phyloP scores from a whole-genome alignment of 768 basidiomycete species.

The Cubamyces sp. region DNA sequence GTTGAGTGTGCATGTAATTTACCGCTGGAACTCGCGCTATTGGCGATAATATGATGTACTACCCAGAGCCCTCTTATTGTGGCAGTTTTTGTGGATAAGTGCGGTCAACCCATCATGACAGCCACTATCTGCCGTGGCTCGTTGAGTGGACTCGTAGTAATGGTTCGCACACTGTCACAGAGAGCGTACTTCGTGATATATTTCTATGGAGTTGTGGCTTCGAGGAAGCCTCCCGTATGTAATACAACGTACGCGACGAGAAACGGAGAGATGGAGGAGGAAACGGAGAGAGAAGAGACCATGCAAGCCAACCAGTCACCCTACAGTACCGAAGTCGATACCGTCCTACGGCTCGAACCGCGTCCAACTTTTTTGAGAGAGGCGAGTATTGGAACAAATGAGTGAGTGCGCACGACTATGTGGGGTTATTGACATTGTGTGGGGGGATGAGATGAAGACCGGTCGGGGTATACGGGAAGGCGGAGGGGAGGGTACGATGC shows the following conservation, averaged over 20 bases:
- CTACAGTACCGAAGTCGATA: slow-evolving; percentile 23
- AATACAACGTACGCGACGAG: slow-evolving; percentile 39
- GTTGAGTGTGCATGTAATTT: not conserved
- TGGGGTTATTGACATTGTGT: slow-evolving; percentile 16
- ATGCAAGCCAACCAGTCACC: slow-evolving; percentile 30
- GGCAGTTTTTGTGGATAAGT: too few species aligned
- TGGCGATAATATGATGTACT: too few species aligned
- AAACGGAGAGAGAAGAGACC: slow-evolving; percentile 16
- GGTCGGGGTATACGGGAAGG: slow-evolving; percentile 24
- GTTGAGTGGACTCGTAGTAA: too few species aligned
- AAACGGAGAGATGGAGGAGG: not conserved
- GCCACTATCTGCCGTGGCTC: too few species aligned
- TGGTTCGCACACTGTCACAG: not conserved
- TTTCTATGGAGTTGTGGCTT: slow-evolving; percentile 35
- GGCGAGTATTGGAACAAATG: slow-evolving; percentile 23
- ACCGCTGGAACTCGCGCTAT: not conserved
- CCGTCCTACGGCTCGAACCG: slow-evolving; percentile 25
- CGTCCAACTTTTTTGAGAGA: slow-evolving; percentile 27
- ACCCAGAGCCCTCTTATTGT: too few species aligned
- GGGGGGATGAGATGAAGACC: slow-evolving; percentile 4
- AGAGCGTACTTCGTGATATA: slow-evolving; percentile 20
- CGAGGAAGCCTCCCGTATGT: slow-evolving; percentile 45
- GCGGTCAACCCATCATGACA: not conserved
- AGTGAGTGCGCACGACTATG: slow-evolving; percentile 27
- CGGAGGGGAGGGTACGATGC: slow-evolving; percentile 9